Conservation (phyloP, 306 rosid genomes). For the Trifolium dubium region DNA sequence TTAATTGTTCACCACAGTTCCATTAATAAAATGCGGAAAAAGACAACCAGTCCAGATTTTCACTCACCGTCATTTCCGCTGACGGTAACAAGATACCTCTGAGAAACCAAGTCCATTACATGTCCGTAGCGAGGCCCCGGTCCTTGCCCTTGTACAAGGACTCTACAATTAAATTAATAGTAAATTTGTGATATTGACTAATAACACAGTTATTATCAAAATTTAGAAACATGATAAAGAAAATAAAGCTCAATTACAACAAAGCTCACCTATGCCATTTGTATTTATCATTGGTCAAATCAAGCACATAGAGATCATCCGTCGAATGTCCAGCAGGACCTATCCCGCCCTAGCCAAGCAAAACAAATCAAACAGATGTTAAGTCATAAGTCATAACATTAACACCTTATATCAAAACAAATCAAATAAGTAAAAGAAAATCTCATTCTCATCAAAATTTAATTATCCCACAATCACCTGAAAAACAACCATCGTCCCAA, state of each 20-base stretch:
- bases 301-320: constrained; percentile 92
- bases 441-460: not conserved
- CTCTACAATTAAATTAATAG: constrained; percentile 58
- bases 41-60: constrained; percentile 20
- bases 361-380: constrained; percentile 45
- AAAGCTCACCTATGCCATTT: constrained; percentile 96
- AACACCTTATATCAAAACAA: constrained; percentile 30
- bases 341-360: constrained; percentile 86
- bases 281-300: constrained; percentile 84
- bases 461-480: constrained; percentile 71
- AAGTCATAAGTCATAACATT: not conserved
- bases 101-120: constrained; percentile 99
- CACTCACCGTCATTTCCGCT: constrained; percentile 95
- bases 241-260: constrained; percentile 31
- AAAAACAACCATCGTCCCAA: constrained; percentile 98
- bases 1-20: not conserved
- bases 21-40: not conserved
- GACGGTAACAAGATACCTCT: constrained; percentile 93
- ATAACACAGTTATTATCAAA: constrained; percentile 20
- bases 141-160: constrained; percentile 98
- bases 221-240: constrained; percentile 27
- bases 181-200: constrained; percentile 38
- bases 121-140: constrained; percentile 99
- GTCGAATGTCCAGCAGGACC: constrained; percentile 99
- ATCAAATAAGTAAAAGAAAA: constrained; percentile 7